Base-by-base conservation (phyloP, 2,329 filamentous ascomycete genomes). In the Hypocreales sp. region DNA sequence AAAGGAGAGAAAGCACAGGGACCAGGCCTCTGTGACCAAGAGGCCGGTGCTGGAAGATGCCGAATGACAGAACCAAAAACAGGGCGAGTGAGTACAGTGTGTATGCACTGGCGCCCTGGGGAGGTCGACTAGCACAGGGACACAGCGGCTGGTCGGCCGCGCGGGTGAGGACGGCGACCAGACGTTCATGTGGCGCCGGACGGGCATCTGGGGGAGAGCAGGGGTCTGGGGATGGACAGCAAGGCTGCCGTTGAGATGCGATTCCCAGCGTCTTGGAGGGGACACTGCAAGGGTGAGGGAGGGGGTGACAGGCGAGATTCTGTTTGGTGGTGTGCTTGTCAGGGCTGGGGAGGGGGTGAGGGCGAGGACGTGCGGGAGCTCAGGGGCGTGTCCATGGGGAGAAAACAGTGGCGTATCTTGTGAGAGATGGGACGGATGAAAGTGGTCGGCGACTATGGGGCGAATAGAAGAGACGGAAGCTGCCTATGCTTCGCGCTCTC, bases 241-340 rank as follows among this genome's bases (percentile, higher is more conserved):
- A 28, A 16, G 30, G 13, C 22, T 27, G 25, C 29, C 31, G 31
- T 32, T 38, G 25, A 35, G 32, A 35, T 36, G 31, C 34, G 33
- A 36, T 35, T 36, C 24, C 22, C 31, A 27, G 26, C 25, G 29
- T 35, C 27, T 32, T 35, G 32, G 27, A 28, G 31, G 20, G 25
- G n/a, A 18, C n/a, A 26, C 24, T 29, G 34, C 34, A 36, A 35
- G 34, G 23, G 30, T 28, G 31, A 31, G 7, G 18, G 18, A 20
- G 10, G 18, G 7, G n/a, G n/a, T n/a, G n/a, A n/a, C 30, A 26
- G 23, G 32, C 28, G 8, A 26, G 22, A 28, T 19, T 17, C 13
- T 24, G 15, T 20, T 12, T 25, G 20, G 19, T 23, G 16, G 27
- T 23, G 22, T 17, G 24, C 20, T 15, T 18, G 12, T 19, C 22